Conservation (phyloP, 768 basidiomycete species). For the Dictyophora rubrovolvata region DNA sequence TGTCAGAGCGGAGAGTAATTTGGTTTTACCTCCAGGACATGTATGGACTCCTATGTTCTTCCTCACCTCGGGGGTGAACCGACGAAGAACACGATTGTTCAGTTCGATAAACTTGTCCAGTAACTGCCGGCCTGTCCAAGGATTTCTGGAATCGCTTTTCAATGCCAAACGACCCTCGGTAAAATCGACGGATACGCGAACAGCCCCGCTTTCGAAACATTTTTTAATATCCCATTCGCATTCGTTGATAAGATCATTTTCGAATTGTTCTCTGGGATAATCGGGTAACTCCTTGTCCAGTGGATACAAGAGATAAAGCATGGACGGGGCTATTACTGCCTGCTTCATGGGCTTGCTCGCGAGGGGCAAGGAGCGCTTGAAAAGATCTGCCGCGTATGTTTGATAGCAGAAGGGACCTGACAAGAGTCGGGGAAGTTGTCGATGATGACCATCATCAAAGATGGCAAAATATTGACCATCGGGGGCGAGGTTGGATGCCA, state of each 20-base stretch:
- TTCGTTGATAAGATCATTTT: neutral
- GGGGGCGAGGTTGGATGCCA: neutral
- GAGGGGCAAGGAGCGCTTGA: neutral
- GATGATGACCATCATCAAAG: slow-evolving; percentile 1
- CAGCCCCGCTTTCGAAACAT: neutral
- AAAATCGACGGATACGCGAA: slow-evolving; percentile 3
- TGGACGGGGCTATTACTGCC: slow-evolving; percentile 3
- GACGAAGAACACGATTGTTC: slow-evolving; percentile 1
- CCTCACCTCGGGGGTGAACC: neutral
- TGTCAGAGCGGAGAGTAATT: neutral
- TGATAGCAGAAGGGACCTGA: slow-evolving; percentile 5
- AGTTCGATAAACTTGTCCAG: slow-evolving; percentile 1
- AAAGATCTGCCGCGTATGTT: neutral
- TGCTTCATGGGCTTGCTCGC: slow-evolving; percentile 3
- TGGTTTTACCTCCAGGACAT: neutral
- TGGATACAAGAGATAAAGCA: slow-evolving; percentile 3
- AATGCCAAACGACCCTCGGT: slow-evolving; percentile 3
- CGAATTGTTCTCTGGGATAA: slow-evolving; percentile 1
- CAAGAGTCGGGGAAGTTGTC: neutral
- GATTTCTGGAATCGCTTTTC: neutral
- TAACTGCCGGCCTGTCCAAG: neutral
- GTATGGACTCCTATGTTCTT: slow-evolving; percentile 5
- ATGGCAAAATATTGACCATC: slow-evolving; percentile 1
- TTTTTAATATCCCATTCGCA: neutral
- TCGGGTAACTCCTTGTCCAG: neutral